Base-by-base conservation (phyloP, 495 filamentous ascomycete genomes). In the Xylaria castorea region DNA sequence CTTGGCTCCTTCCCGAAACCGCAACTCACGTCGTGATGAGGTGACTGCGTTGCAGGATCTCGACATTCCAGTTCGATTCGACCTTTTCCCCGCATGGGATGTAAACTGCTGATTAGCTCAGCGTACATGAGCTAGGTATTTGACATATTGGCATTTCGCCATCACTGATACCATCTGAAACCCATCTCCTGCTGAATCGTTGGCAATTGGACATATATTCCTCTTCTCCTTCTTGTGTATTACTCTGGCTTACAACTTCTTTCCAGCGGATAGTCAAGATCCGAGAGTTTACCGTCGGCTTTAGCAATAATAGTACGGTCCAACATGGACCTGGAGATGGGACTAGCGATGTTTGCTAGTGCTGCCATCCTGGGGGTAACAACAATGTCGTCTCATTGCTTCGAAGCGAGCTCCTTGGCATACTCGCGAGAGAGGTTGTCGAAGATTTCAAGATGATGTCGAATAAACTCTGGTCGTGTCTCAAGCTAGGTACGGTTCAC, bases 1-100 rank as follows among this genome's bases (percentile, higher is more conserved):
- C 71, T 60, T 67, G 70, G 70, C 71, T 68, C 71, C 71, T 73
- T 68, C 71, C 71, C 46, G 58, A 73, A 73, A 69, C 57, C 44
- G 68, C 40, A 60, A 14, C 22, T 9, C 27, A 22, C 34, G 12
- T 42, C 61, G 25, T 5, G 34, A 71, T 71, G 69, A 71, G 69
- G 69, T 71, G 69, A 71, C 68, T 14, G 53, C 18, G 30, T 25
- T 50, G 68, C 68, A 70, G 38, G 38, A 70, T 70, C 18, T 62
- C 68, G 68, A 61, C 58, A 70, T 70, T 38, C 8, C 27, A 22
- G 9, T n/a, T 53, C 27, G 27, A 8, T 48, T 48, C 27, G 22
- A 18, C 38, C n/a, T 32, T 2, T 53, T 40, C 64, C 64, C 64
- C 64, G 46, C 64, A 66, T 50, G 42, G n/a, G 18, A 46, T 32